Evolutionary conservation across 116 monocot species (phyloP).

Genomic region (Phalaenopsis hybrid): DNA sequence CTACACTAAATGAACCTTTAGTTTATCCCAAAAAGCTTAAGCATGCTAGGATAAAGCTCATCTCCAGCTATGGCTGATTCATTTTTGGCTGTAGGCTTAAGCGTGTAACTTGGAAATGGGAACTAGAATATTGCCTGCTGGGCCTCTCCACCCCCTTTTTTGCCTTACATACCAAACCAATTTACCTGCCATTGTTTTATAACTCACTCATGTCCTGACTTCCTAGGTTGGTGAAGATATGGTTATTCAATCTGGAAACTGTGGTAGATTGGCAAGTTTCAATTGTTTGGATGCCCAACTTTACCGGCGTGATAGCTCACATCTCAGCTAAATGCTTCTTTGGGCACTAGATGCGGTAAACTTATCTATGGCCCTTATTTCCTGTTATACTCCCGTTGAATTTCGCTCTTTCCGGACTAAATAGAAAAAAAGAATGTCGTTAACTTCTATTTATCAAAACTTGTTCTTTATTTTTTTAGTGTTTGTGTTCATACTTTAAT

Average conservation of each 20-base stretch:
- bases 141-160: not conserved
- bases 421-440: not conserved
- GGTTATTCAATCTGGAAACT: not conserved
- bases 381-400: not conserved
- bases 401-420: not conserved
- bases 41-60: no score
- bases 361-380: not conserved
- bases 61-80: no score
- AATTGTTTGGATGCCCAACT: not conserved
- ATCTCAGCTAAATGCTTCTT: slow-evolving; percentile 4
- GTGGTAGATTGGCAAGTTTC: not conserved
- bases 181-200: not conserved
- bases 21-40: no score
- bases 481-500: not conserved
- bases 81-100: no score
- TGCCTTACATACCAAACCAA: not conserved
- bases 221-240: slow-evolving; percentile 5
- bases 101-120: not conserved
- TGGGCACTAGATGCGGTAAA: not conserved
- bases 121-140: not conserved
- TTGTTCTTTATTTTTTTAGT: not conserved
- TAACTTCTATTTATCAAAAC: not conserved
- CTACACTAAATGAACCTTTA: no score
- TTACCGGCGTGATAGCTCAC: not conserved
- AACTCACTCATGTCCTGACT: not conserved